These are phyloP conservation scores for Stagonosporopsis tanaceti DNA, from an alignment of 2,329 filamentous ascomycete genomes.

Conservation along the genomic window DNA sequence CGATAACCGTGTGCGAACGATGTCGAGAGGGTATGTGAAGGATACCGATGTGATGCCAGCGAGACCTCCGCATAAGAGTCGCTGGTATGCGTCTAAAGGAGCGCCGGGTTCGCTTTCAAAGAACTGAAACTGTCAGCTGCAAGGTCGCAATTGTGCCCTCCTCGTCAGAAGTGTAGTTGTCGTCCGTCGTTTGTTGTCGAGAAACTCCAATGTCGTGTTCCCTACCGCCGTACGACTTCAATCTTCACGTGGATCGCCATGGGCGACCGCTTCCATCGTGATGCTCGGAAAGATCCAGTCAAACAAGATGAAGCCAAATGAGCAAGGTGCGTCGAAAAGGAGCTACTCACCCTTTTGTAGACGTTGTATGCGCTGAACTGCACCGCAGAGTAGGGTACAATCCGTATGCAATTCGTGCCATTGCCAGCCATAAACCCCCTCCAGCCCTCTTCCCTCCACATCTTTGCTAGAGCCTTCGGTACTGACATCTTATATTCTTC, in stretches of 20 bases:
- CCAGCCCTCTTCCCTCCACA: slow-evolving; percentile 98
- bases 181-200: background rate
- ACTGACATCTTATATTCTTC: slow-evolving; percentile 95
- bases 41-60: slow-evolving; percentile 96
- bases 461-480: slow-evolving; percentile 86
- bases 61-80: slow-evolving; percentile 87
- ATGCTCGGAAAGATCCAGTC: background rate
- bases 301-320: background rate
- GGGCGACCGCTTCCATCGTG: background rate
- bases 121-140: slow-evolving; percentile 58
- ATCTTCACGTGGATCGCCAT: background rate
- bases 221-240: background rate
- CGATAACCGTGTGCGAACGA: slow-evolving; percentile 92
- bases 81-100: slow-evolving; percentile 75
- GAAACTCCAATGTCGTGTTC: background rate
- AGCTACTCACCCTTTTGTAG: slow-evolving; percentile 80
- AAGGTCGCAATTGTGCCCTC: background rate
- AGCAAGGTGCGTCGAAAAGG: background rate
- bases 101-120: slow-evolving; percentile 79
- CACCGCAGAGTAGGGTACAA: slow-evolving; percentile 96
- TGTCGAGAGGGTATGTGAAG: slow-evolving; percentile 95
- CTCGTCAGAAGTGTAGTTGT: background rate
- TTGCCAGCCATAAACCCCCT: slow-evolving; percentile 97
- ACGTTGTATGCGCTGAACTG: slow-evolving; percentile 99
- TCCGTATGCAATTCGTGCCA: slow-evolving; percentile 97